Base-by-base conservation (phyloP, 768 basidiomycete species). In the Agaricus sinodeliciosus region DNA sequence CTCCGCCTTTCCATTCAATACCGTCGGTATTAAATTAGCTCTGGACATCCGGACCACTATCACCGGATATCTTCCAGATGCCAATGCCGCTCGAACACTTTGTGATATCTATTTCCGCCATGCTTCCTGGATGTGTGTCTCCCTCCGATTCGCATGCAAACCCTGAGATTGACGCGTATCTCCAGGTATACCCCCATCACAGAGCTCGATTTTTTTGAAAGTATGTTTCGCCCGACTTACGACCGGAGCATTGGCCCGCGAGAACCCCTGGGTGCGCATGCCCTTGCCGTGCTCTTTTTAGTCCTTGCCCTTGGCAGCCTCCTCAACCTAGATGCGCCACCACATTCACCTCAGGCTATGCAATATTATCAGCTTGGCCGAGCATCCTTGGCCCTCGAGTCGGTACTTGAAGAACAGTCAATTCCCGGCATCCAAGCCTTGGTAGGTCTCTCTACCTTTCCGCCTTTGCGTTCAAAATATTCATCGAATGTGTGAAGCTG, bases 41-140 rank as follows among this genome's bases (percentile, higher is more conserved):
- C 69, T 75, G 51, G 66, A 65, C 18, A 63, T 81, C 16, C 74
- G 79, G 22, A 64, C 58, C 36, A 69, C 70, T 19, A 70, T 85
- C 11, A 59, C 78, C 45, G 67, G 64, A 39, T 69, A 71, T 43
- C 67, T 85, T 12, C 84, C 84, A 11, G 65, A 62, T 16, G 58
- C 61, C 22, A 54, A 61, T 12, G 55, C 59, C n/a, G 77, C 77
- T 3, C 62, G 63, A 59, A 65, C 60, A 35, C 67, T 81, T 36
- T 69, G 72, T 49, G 70, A 76, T 40, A 70, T 77, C 34, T 87
- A 87, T 65, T 87, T 74, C 65, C 75, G 75, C 59, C 80, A 85
- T 63, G 83, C 80, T 47, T 82, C 81, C 44, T 87, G 84, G 84
- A 82, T 85, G 85, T 84, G 63, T 57, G 84, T 72, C 51, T 34